These are phyloP conservation scores for Blastobotrys terrestris DNA, from an alignment of 805 yeast species.

Conservation along the genomic window DNA sequence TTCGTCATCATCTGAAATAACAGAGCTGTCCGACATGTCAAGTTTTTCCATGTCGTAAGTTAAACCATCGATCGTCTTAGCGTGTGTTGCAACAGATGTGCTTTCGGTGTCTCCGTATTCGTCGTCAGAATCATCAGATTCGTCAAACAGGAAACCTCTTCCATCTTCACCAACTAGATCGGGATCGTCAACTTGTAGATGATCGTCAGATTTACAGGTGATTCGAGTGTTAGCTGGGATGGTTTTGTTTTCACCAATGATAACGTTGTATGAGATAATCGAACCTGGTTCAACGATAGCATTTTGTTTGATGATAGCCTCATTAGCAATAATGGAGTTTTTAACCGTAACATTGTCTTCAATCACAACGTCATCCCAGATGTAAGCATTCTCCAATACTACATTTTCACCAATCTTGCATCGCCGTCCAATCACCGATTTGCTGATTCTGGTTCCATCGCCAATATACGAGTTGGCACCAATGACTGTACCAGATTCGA, in stretches of 20 bases:
- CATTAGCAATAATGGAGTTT: conserved; percentile 65
- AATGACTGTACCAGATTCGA: conserved; percentile 74
- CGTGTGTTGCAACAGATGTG: conserved; percentile 9
- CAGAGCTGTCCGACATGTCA: conserved; percentile 29
- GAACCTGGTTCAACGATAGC: conserved; percentile 60
- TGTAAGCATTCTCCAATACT: conserved; percentile 61
- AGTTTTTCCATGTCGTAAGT: conserved; percentile 25
- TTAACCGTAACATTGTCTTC: conserved; percentile 56
- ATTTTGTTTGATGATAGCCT: conserved; percentile 48
- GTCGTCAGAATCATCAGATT: conserved; percentile 10
- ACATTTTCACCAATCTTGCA: conserved; percentile 82
- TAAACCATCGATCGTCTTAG: conserved; percentile 15
- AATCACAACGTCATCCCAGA: conserved; percentile 79
- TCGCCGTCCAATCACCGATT: conserved; percentile 78
- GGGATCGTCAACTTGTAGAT: conserved; percentile 22
- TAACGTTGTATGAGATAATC: conserved; percentile 71
- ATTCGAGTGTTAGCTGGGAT: conserved; percentile 32
- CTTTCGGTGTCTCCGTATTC: background rate
- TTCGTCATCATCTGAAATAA: conserved; percentile 16
- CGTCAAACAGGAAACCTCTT: conserved; percentile 23
- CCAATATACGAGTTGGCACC: conserved; percentile 76
- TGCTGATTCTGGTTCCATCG: conserved; percentile 57
- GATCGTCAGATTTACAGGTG: conserved; percentile 7
- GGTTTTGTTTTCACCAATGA: conserved; percentile 47
- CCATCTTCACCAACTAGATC: conserved; percentile 38